Base-by-base conservation (phyloP, 1,139 yeast genomes). In the Suhomyces atakaporum region DNA sequence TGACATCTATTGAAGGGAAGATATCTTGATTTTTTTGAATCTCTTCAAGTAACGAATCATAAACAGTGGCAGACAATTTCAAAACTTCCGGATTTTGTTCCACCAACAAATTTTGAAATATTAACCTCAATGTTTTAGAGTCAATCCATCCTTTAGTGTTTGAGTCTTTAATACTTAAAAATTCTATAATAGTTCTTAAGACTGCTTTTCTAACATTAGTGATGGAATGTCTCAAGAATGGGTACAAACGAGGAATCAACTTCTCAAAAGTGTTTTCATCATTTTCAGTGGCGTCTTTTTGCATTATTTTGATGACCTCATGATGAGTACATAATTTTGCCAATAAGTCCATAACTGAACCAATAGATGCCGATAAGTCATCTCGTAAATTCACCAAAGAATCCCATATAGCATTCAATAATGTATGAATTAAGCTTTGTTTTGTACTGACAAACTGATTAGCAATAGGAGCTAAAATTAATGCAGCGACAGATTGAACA, bases 401-500 rank as follows among this genome's bases (percentile, higher is more conserved):
- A 38, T 80, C 83, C 98, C 98, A 92, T 14, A 92, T 79, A 1
- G 89, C 94, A 14, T 76, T 72, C 27, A 92, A 67, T 18, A 92
- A 73, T 10, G 78, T 67, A 38, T 79, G 81, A 11, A 90, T 80
- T 4, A 80, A 68, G 25, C 73, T 71, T 16, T 79, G 67, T 36
- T 84, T 77, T 27, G 84, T 67, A 22, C 75, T 66, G 13, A 92
- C 94, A 59, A 92, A 86, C 48, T 88, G 89, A 13, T 76, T 73
- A 1, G 96, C 92, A 35, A 92, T 87, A 3, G 98, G 98, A 0
- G 94, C 73, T 42, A 94, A 68, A 1, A 96, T 88, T 6, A 96
- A 85, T 1, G 98, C 98, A 14, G 96, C 90, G 32, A 92, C 96
- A 10, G 97, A 89, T 59, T 94, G 97, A 16, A 94, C 97, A 58